These are phyloP conservation scores for Trypanosomatidae sp. DNA, from an alignment of 208 protist genomes.

Conservation along the genomic window DNA sequence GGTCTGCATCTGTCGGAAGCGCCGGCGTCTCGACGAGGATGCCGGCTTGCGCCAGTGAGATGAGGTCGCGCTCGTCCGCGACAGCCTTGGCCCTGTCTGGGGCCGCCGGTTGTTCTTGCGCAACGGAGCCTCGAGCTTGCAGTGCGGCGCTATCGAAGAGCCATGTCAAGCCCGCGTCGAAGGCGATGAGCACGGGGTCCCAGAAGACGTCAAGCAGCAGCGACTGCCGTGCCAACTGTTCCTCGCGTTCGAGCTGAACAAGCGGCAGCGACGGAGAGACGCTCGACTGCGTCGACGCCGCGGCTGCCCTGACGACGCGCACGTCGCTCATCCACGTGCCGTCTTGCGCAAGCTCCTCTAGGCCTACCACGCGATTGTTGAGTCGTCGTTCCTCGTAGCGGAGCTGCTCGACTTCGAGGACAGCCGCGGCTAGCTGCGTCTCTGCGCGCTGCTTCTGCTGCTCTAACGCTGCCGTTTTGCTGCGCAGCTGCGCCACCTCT, in stretches of 20 bases:
- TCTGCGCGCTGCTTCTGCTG: conserved; percentile 29
- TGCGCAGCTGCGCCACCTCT: conserved; percentile 37
- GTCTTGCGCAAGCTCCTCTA: conserved; percentile 32
- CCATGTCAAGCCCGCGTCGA: conserved; percentile 88
- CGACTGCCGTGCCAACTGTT: conserved; percentile 50
- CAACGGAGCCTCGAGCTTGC: conserved; percentile 6
- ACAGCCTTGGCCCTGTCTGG: not conserved
- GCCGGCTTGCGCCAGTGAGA: conserved; percentile 12
- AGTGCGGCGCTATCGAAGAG: conserved; percentile 45
- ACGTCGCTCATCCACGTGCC: conserved; percentile 23
- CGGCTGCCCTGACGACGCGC: conserved; percentile 8
- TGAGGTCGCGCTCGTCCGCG: conserved; percentile 12
- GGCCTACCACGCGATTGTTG: conserved; percentile 30
- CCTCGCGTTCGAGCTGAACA: conserved; percentile 30
- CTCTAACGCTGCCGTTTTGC: conserved; percentile 17
- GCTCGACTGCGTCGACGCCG: not conserved
- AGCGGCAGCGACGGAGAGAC: not conserved
- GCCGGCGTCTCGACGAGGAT: conserved; percentile 16
- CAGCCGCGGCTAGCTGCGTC: conserved; percentile 17
- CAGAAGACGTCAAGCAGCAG: conserved; percentile 74
- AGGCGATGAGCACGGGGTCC: conserved; percentile 82
- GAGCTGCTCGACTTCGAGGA: conserved; percentile 64
- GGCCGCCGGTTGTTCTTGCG: conserved; percentile 5
- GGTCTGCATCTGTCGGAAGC: conserved; percentile 46
- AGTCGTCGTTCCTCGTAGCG: conserved; percentile 61